Percentiles rank a stretch among this genome's conserved stretches.
Evolutionary conservation across 805 yeast species (phyloP).

Genomic region (Monosporozyma aerobia): DNA sequence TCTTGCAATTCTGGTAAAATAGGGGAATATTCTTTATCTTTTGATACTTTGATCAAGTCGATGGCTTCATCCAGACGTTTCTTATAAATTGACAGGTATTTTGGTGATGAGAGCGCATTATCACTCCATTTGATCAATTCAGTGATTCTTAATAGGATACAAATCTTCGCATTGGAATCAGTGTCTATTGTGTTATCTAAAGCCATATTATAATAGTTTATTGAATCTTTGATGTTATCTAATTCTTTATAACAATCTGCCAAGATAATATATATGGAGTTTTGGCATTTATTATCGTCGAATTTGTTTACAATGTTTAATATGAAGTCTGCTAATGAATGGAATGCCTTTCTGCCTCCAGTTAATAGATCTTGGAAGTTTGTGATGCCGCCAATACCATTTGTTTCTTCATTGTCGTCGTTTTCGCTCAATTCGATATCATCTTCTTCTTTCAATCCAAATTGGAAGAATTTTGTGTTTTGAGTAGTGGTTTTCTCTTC

Average conservation of each 20-base stretch:
- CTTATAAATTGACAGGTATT: background rate
- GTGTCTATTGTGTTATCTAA: background rate
- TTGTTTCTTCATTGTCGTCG: slow-evolving; percentile 6
- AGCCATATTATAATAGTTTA: background rate
- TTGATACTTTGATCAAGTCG: background rate
- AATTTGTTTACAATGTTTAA: background rate
- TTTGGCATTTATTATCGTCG: background rate
- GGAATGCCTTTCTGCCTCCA: background rate
- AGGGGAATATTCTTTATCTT: background rate
- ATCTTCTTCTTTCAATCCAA: slow-evolving; percentile 21
- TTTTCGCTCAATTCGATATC: slow-evolving; percentile 5
- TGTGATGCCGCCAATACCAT: background rate
- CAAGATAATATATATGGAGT: background rate
- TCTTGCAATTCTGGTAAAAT: slow-evolving; percentile 39
- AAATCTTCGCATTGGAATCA: background rate
- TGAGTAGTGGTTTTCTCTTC: slow-evolving; percentile 45
- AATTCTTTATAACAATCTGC: background rate
- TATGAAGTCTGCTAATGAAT: background rate
- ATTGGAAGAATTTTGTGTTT: slow-evolving; percentile 14
- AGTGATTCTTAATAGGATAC: background rate
- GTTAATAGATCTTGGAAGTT: background rate
- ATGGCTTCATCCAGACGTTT: background rate
- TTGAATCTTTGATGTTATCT: background rate
- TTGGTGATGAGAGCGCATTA: background rate
- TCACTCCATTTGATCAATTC: slow-evolving; percentile 1